Conservation (phyloP, 805 yeast genomes). For the Yueomyces sp. region DNA sequence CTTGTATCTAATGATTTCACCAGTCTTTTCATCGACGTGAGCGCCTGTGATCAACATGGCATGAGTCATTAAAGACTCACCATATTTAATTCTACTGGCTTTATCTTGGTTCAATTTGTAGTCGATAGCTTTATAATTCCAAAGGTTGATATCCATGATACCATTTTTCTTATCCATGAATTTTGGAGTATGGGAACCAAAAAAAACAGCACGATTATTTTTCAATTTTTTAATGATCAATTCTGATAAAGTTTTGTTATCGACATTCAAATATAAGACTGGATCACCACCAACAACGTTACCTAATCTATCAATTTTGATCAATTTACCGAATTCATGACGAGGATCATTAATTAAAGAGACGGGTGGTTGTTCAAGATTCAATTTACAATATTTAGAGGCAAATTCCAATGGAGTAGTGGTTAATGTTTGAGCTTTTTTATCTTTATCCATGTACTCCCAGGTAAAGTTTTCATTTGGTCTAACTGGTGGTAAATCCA, state of each 20-base stretch:
- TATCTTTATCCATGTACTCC: slow-evolving; percentile 67
- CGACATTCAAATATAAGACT: slow-evolving; percentile 59
- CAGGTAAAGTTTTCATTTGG: slow-evolving; percentile 55
- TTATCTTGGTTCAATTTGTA: slow-evolving; percentile 41
- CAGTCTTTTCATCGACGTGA: slow-evolving; percentile 45
- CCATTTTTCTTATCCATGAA: slow-evolving; percentile 53
- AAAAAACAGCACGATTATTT: slow-evolving; percentile 68
- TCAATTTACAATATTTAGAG: slow-evolving; percentile 37
- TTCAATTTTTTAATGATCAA: slow-evolving; percentile 57
- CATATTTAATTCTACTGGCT: slow-evolving; percentile 55
- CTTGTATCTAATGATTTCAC: slow-evolving; percentile 52
- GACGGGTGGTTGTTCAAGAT: slow-evolving; percentile 36
- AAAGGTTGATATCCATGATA: slow-evolving; percentile 56
- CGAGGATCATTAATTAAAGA: slow-evolving; percentile 77
- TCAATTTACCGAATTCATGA: slow-evolving; percentile 47
- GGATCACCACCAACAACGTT: slow-evolving; percentile 60
- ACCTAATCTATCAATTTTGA: slow-evolving; percentile 62
- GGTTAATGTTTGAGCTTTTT: slow-evolving; percentile 32
- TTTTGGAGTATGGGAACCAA: slow-evolving; percentile 83
- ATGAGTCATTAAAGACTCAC: slow-evolving; percentile 74
- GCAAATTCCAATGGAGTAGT: slow-evolving; percentile 59
- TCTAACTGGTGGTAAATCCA: slow-evolving; percentile 67
- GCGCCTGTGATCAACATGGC: slow-evolving; percentile 83
- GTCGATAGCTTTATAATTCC: slow-evolving; percentile 50
- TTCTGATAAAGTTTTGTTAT: slow-evolving; percentile 41